Base-by-base conservation (phyloP, 805 yeast species). In the Metschnikowia lunata region DNA sequence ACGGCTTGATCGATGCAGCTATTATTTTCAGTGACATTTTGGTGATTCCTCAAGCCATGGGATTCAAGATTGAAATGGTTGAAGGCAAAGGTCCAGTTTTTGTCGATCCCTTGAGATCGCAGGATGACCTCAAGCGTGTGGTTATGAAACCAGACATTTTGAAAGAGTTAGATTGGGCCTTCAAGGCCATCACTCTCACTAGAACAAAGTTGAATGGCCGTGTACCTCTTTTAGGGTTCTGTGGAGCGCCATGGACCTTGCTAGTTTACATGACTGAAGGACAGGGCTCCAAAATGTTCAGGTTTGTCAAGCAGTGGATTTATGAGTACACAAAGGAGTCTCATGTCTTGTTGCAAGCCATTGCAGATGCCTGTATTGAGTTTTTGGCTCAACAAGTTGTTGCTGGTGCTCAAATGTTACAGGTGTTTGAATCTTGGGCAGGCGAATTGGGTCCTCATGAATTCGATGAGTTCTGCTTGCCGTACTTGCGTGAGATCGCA, bases 331-430 rank as follows among this genome's bases (percentile, higher is more conserved):
- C 95, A 26, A 78, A 81, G 46, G 83, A 79, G 39, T 69, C 93
- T 3, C 88, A 87, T 56, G 63, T 71, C 54, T 69, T 93, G 47
- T 71, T 93, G 49, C 86, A 83, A 62, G 82, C 80, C 46, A 81
- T 84, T 51, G 85, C 97, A 23, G 91, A 88, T 49, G 88, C 86
- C 27, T 93, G 97, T 43, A 72, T 91, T 32, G 98, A 91, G 63
- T 93, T 91, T 60, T 75, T 93, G 58, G 95, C 96, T 3, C 86
- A 83, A 58, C 99, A 93, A 67, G 96, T 93, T 36, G 80, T 82
- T 54, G 99, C 99, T 1, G 99, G 99, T 55, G 98, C 98, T 30
- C 99, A 93, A 71, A 89, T 93, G 83, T 75, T 93, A 48, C 99
- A 93, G 67, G 89, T 93, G 30, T 93, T 93, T 61, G 99, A 93